Conservation (phyloP, 352 stramenopile genomes). For the Globisporangium barbulae region DNA sequence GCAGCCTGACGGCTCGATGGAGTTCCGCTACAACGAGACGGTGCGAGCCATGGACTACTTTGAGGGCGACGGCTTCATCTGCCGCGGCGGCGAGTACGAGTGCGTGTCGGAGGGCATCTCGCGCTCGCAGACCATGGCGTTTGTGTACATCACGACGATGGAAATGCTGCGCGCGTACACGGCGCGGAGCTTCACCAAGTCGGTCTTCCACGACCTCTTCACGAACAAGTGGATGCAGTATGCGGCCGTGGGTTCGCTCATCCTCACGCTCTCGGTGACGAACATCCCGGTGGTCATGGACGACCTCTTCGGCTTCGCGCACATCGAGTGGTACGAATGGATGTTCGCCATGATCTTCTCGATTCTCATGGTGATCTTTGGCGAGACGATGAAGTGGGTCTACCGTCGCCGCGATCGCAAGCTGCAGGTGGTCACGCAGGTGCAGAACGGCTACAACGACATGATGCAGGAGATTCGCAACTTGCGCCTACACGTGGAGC, state of each 20-base stretch:
- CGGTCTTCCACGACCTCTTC: constrained; percentile 65
- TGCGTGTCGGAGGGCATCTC: constrained; percentile 62
- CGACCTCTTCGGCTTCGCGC: constrained; percentile 63
- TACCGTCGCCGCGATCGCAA: constrained; percentile 61
- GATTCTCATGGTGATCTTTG: constrained; percentile 63
- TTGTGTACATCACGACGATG: constrained; percentile 78
- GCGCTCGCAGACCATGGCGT: constrained; percentile 69
- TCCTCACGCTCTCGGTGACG: constrained; percentile 60
- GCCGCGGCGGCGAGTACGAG: constrained; percentile 48
- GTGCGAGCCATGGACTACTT: constrained; percentile 26
- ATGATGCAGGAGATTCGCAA: constrained; percentile 61
- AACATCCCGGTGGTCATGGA: constrained; percentile 67
- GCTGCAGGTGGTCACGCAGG: constrained; percentile 28
- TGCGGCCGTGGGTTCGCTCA: constrained; percentile 53
- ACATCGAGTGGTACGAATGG: constrained; percentile 76
- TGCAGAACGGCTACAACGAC: constrained; percentile 39
- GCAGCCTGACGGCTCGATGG: neutral
- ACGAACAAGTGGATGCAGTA: constrained; percentile 82
- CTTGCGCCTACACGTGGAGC: constrained; percentile 52
- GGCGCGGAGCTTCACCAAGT: constrained; percentile 74
- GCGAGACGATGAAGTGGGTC: constrained; percentile 62
- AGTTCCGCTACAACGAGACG: neutral
- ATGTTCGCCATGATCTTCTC: constrained; percentile 67
- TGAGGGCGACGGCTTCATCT: constrained; percentile 44
- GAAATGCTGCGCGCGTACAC: constrained; percentile 73